A percentile compares a stretch with the other conserved stretches of the same genome.
Evolutionary conservation across 192 early-diverging fungal species (phyloP).

Genomic region (Entophlyctis luteolus): DNA sequence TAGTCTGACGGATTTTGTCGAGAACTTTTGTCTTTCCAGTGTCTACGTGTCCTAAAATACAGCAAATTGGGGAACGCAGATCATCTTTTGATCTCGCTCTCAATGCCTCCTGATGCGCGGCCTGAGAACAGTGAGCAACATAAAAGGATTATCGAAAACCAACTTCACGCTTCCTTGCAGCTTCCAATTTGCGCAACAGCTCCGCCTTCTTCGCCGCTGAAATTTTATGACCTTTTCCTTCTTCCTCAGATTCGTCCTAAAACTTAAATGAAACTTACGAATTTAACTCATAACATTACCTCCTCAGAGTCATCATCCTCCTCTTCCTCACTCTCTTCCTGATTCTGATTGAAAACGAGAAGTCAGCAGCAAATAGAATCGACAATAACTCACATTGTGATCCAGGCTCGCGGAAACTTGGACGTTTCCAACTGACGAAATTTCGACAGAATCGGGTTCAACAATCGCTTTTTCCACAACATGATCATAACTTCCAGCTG

Average conservation of each 20-base stretch:
- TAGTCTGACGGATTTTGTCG: conserved; percentile 98
- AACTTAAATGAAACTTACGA: background rate
- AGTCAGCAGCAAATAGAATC: too few species aligned
- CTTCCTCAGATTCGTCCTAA: conserved; percentile 29
- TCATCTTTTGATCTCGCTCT: conserved; percentile 83
- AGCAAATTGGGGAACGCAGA: conserved; percentile 94
- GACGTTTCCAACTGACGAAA: too few species aligned
- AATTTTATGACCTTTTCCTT: conserved; percentile 53
- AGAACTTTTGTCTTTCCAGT: conserved; percentile 92
- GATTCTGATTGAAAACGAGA: background rate
- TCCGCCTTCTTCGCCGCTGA: conserved; percentile 63
- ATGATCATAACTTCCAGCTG: too few species aligned
- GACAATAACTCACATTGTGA: too few species aligned
- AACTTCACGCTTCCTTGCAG: conserved; percentile 64
- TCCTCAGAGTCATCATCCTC: background rate
- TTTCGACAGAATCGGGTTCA: too few species aligned
- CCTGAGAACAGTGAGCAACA: background rate
- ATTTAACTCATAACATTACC: background rate
- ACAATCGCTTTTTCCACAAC: too few species aligned
- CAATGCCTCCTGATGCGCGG: conserved; percentile 23
- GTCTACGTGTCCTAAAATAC: conserved; percentile 98
- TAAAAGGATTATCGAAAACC: background rate
- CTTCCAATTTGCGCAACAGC: conserved; percentile 70
- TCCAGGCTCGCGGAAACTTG: too few species aligned
- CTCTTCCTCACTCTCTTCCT: background rate